Evolutionary conservation across 2,329 filamentous ascomycete genomes (phyloP).

Genomic region (Chrysoporthe deuterocubensis): DNA sequence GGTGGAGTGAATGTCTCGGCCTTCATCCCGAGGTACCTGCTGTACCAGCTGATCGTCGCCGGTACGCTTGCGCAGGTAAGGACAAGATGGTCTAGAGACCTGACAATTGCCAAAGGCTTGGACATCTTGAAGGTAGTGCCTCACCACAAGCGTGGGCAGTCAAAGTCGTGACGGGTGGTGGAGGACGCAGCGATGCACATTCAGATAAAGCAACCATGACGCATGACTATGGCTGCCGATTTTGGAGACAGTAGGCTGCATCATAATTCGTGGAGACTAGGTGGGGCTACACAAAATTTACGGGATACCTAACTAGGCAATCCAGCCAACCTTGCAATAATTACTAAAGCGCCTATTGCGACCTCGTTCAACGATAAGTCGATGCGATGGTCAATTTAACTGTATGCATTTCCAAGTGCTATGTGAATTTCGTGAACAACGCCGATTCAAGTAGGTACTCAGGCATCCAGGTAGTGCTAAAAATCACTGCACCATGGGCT

Average conservation of each 20-base stretch:
- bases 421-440: too few species aligned
- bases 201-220: not conserved
- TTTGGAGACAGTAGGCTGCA: not conserved
- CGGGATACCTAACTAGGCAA: too few species aligned
- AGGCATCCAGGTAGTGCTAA: too few species aligned
- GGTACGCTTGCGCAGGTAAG: conserved; percentile 58
- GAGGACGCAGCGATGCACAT: not conserved
- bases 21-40: conserved; percentile 59
- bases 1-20: conserved; percentile 54
- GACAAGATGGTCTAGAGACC: conserved; percentile 63
- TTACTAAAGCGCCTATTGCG: too few species aligned
- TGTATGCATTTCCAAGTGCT: too few species aligned
- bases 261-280: not conserved
- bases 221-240: not conserved
- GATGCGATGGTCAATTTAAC: too few species aligned
- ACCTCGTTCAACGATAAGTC: too few species aligned
- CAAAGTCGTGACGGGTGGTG: not conserved
- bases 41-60: conserved; percentile 59
- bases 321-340: too few species aligned
- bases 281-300: too few species aligned
- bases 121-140: conserved; percentile 30
- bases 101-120: conserved; percentile 36
- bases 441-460: too few species aligned
- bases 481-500: too few species aligned
- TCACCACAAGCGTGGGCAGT: not conserved